Conservation (phyloP, 2,329 filamentous ascomycete species). For the Beauveria brongniartii region DNA sequence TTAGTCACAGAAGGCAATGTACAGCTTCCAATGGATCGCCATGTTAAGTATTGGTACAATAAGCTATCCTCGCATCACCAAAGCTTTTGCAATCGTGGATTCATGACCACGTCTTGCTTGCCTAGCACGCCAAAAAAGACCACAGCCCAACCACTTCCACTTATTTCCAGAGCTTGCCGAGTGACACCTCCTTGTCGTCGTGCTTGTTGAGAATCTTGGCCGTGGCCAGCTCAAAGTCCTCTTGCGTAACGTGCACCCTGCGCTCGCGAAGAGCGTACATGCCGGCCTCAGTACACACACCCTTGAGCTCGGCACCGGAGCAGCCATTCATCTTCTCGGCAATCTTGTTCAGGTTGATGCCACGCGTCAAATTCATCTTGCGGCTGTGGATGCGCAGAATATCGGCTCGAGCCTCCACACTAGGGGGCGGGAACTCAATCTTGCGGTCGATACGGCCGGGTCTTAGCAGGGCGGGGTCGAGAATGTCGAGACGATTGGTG, state of each 20-base stretch:
- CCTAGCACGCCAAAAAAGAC: not conserved
- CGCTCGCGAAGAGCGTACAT: conserved; percentile 97
- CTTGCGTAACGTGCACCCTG: conserved; percentile 95
- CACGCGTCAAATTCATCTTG: conserved; percentile 96
- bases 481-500: conserved; percentile 93
- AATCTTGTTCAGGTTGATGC: conserved; percentile 96
- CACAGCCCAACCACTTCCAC: conserved; percentile 13
- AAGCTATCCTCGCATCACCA: conserved; percentile 11
- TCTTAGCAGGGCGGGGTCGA: conserved; percentile 87
- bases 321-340: conserved; percentile 99
- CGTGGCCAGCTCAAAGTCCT: conserved; percentile 96
- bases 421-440: conserved; percentile 97
- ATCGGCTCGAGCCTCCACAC: conserved; percentile 90
- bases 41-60: conserved; percentile 11
- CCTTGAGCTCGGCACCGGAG: conserved; percentile 94
- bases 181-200: conserved; percentile 91
- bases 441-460: conserved; percentile 98
- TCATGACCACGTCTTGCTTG: not conserved
- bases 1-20: not conserved
- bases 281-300: conserved; percentile 95
- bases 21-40: conserved; percentile 4
- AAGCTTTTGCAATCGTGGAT: not conserved
- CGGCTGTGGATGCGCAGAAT: conserved; percentile 96
- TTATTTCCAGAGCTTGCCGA: conserved; percentile 69
- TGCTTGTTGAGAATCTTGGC: conserved; percentile 99